Percentiles rank a stretch among this genome's conserved stretches.
These are phyloP conservation scores for Oryza meridionalis DNA, from an alignment of 176 grass and related monocot genomes.

Conservation along the genomic window DNA sequence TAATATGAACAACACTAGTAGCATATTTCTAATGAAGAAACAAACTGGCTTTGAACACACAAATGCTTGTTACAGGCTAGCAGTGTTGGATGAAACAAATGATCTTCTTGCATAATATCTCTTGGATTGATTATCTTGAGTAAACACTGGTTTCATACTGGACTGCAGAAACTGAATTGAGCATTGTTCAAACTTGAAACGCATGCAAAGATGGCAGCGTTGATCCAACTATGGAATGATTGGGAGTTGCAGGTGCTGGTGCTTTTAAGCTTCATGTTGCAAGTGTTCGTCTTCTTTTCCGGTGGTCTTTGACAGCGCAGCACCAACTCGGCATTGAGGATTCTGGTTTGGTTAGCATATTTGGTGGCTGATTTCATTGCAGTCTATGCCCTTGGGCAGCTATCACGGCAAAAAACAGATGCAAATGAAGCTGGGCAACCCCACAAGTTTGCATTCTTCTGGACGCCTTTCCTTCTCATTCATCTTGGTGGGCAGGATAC, in stretches of 20 bases:
- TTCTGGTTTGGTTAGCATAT: neutral
- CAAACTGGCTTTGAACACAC: too few relatives aligned
- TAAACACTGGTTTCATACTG: neutral
- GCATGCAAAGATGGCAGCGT: neutral
- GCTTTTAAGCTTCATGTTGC: neutral
- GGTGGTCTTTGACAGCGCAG: slow-evolving; percentile 5
- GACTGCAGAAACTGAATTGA: neutral
- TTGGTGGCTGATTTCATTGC: neutral
- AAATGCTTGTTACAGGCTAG: too few relatives aligned
- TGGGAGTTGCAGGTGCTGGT: neutral
- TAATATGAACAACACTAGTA: too few relatives aligned
- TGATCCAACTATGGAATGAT: slow-evolving; percentile 12
- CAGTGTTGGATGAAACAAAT: too few relatives aligned
- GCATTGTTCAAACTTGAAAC: too few relatives aligned
- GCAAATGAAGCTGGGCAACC: neutral
- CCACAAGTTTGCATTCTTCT: neutral
- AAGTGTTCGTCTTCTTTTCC: neutral
- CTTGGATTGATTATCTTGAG: too few relatives aligned
- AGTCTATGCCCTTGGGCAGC: neutral
- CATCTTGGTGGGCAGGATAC: too few relatives aligned
- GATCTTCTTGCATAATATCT: too few relatives aligned
- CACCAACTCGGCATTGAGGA: slow-evolving; percentile 4
- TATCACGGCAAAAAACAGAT: neutral
- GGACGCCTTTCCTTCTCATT: neutral
- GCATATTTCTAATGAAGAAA: too few relatives aligned